Base-by-base conservation (phyloP, 1,139 yeast species). In the Magnusiomyces ingens region DNA sequence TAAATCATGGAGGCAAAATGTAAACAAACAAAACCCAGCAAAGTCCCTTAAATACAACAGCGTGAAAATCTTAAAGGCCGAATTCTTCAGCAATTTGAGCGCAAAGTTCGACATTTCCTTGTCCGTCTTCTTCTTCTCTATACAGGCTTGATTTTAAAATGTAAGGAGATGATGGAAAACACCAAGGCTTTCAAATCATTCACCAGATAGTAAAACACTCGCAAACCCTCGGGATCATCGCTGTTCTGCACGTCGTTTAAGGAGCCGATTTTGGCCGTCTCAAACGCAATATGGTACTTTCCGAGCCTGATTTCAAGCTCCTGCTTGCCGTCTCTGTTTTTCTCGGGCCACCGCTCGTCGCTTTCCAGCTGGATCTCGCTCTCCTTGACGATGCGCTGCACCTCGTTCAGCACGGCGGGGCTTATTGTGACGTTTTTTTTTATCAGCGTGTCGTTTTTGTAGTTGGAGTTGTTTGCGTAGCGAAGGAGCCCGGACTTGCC, bases 391-490 rank as follows among this genome's bases (percentile, higher is more conserved):
- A 76, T 68, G 32, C 62, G 60, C 53, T 68, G 67, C 35, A 75
- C 53, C 44, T 73, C 71, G 15, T 63, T 59, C 8, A 75, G 57
- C 8, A 74, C 73, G 0, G 70, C 55, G 12, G 67, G 63, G 17
- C 77, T 72, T 1, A 76, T 55, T 10, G 65, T 62, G 44, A 71
- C 72, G 48, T 71, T 71, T 61, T 75, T 75, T 43, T 69, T 65
- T 52, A 76, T 75, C 53, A 71, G 53, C 6, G 72, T 70, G 52
- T 75, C 79, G 49, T 72, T 67, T 56, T 78, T 65, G 55, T 76
- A 76, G 56, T 74, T 73, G 1, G 79, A 72, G 58, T 74, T 75
- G 57, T 76, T 76, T 11, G 77, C 76, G 57, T 76, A 76, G 45
- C 76, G 66, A 43, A 75, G 58, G 3, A 65, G 55, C 1, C 72